These are phyloP conservation scores for Chimonanthus praecox DNA, from an alignment of 164 flowering plant genomes.

Conservation along the genomic window DNA sequence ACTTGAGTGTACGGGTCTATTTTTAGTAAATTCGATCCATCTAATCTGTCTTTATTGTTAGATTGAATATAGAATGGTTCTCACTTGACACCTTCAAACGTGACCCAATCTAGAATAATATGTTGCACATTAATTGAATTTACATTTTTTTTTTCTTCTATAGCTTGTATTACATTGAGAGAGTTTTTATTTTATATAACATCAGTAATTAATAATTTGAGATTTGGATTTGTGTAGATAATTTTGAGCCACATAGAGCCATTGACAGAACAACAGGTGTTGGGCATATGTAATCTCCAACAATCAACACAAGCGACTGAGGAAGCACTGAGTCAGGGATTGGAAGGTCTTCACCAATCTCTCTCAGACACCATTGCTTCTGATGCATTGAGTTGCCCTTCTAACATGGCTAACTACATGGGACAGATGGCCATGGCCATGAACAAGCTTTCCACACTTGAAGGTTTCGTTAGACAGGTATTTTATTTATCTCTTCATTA, in stretches of 20 bases:
- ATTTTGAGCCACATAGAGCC: slow-evolving; percentile 76
- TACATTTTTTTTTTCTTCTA: too few relatives aligned
- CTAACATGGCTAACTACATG: slow-evolving; percentile 87
- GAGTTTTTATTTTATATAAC: neutral
- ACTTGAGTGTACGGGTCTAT: too few relatives aligned
- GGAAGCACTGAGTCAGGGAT: slow-evolving; percentile 85
- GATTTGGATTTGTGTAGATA: slow-evolving; percentile 32
- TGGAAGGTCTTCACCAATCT: slow-evolving; percentile 71
- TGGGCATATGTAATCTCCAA: slow-evolving; percentile 78
- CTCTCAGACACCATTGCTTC: slow-evolving; percentile 78
- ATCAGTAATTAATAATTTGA: neutral
- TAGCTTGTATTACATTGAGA: too few relatives aligned
- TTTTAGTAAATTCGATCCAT: too few relatives aligned
- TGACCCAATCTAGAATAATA: too few relatives aligned
- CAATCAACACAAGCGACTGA: slow-evolving; percentile 86
- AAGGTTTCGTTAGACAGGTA: slow-evolving; percentile 91
- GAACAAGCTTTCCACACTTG: slow-evolving; percentile 90
- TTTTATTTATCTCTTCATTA: too few relatives aligned
- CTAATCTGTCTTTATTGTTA: too few relatives aligned
- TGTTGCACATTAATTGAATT: too few relatives aligned
- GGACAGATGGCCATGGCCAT: slow-evolving; percentile 93
- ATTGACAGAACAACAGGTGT: slow-evolving; percentile 77
- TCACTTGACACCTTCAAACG: too few relatives aligned
- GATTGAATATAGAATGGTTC: too few relatives aligned
- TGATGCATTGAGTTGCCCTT: slow-evolving; percentile 58